Evolutionary conservation across 371 early-diverging fungal genomes (phyloP).

Genomic region (Synchytrium microbalum): DNA sequence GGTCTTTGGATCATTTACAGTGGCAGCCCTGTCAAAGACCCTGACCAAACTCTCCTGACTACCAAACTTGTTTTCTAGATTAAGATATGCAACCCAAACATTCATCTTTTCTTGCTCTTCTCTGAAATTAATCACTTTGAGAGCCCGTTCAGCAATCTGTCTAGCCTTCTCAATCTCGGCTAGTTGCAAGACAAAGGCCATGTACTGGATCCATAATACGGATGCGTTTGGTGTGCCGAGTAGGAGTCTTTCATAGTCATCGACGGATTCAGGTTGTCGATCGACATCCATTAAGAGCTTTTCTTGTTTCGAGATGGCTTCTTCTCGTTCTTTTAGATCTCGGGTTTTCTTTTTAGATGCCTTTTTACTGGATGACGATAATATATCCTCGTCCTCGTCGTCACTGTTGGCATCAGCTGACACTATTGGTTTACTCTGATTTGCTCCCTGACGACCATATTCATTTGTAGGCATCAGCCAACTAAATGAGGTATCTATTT

Average conservation of each 20-base stretch:
- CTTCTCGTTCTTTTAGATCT: constrained; percentile 30
- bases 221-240: constrained; percentile 93
- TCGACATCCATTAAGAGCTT: constrained; percentile 24
- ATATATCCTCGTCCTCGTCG: constrained; percentile 32
- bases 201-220: constrained; percentile 95
- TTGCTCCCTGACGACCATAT: not conserved
- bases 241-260: constrained; percentile 80
- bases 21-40: constrained; percentile 75
- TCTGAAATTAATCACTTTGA: constrained; percentile 83
- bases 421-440: constrained; percentile 36
- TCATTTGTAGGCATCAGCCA: constrained; percentile 9
- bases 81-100: constrained; percentile 88
- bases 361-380: constrained; percentile 12
- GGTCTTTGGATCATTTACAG: constrained; percentile 78
- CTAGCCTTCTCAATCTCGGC: constrained; percentile 88
- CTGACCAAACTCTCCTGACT: constrained; percentile 63
- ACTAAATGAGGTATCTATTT: constrained; percentile 11
- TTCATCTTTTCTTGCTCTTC: constrained; percentile 94
- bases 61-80: constrained; percentile 91
- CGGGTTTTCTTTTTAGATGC: constrained; percentile 32
- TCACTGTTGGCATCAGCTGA: constrained; percentile 24
- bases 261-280: constrained; percentile 26
- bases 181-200: constrained; percentile 89
- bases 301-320: constrained; percentile 31
- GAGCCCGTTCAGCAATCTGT: constrained; percentile 82